These are phyloP conservation scores for Bullera alba DNA, from an alignment of 768 basidiomycete genomes.

Conservation along the genomic window DNA sequence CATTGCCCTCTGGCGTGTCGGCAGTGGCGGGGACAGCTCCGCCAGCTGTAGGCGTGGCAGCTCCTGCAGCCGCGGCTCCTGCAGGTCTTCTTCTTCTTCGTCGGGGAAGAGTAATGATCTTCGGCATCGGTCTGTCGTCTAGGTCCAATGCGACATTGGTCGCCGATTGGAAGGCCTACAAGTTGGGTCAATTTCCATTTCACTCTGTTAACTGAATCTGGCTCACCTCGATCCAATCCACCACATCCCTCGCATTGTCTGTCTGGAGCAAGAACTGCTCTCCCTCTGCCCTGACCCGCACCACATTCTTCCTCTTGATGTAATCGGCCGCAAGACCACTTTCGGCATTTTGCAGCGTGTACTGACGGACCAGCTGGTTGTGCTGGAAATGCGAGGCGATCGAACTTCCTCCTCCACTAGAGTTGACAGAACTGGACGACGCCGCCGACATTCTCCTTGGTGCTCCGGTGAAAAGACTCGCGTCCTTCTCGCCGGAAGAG, in stretches of 20 bases:
- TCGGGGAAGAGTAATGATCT: conserved; percentile 52
- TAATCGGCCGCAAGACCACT: conserved; percentile 95
- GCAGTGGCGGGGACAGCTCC: conserved; percentile 10
- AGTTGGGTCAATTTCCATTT: neutral
- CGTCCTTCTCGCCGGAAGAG: conserved; percentile 15
- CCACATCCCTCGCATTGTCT: conserved; percentile 70
- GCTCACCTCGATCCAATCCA: conserved; percentile 90
- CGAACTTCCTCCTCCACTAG: conserved; percentile 1
- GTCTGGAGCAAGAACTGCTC: conserved; percentile 96
- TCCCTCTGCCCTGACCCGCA: conserved; percentile 82
- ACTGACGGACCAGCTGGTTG: conserved; percentile 57
- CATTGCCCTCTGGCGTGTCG: conserved; percentile 34
- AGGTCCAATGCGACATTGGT: conserved; percentile 86
- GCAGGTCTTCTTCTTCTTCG: conserved; percentile 29
- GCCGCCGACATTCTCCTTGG: conserved; percentile 2
- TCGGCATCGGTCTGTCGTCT: conserved; percentile 86
- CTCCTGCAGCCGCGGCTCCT: conserved; percentile 11
- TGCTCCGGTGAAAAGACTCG: conserved; percentile 6
- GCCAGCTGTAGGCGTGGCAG: conserved; percentile 2
- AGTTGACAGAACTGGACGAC: neutral
- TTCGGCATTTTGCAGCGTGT: conserved; percentile 83
- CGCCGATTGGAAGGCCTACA: conserved; percentile 77
- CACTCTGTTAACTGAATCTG: neutral
- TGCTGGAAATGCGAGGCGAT: conserved; percentile 40
- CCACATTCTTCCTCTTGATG: conserved; percentile 84